Base-by-base conservation (phyloP, 208 protist species). In the Balamuthia mandrillaris region DNA sequence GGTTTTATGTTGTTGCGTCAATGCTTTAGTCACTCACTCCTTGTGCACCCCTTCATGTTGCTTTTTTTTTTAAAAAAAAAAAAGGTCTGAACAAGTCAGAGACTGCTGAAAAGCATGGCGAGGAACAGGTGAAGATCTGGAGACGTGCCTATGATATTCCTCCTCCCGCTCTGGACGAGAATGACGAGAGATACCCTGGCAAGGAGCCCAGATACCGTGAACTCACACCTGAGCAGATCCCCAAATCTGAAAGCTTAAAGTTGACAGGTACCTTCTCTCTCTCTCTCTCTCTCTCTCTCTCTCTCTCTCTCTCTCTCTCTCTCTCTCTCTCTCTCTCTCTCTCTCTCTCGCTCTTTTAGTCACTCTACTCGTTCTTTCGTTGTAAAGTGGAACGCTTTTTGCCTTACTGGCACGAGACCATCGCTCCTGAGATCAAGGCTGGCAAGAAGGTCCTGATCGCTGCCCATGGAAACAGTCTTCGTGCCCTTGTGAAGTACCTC, bases 371-470 rank as follows among this genome's bases (percentile, higher is more conserved):
- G n/a, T n/a, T n/a, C n/a, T n/a, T n/a, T n/a, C n/a, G n/a, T n/a
- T n/a, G n/a, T n/a, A n/a, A n/a, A n/a, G n/a, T 93, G 10, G 90
- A 75, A 18, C 78, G 91, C 65, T 78, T 93, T 47, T 12, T 93
- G 16, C 91, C 91, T 47, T 85, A 87, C 7, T 93, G 90, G 90
- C 42, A 92, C 16, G 84, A 88, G 29, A 86, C 70, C 39, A 94
- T 91, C 52, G 89, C 81, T 24, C 91, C 90, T 47, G 54, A 45
- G 0, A 90, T 95, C 58, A 85, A 88, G 41, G 77, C 60, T 33
- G 92, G 92, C 21, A 93, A 95, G 85, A 90, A 86, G 33, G 82
- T 95, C 35, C 29, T 95, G n/a, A 88, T 95, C 86, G 91, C 87
- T 72, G 93, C 93, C 61, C 93, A 95, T 75, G 93, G 93, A 54